phyloP scores from a whole-genome alignment of 805 yeast species.

The Metschnikowia koreensis region DNA sequence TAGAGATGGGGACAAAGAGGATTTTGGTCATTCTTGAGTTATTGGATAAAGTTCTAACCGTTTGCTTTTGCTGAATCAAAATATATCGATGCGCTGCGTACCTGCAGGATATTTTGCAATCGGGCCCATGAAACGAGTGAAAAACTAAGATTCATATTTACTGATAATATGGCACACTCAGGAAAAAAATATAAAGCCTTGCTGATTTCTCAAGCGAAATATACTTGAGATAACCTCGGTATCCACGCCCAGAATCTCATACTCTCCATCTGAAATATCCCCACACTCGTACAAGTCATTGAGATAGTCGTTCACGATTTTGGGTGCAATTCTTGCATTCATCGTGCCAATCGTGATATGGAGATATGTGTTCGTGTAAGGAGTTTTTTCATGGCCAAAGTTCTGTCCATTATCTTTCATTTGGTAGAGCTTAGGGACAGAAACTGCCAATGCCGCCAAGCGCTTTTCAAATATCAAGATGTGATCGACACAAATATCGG shows the following conservation, averaged over 20 bases:
- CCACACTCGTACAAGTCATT: neutral
- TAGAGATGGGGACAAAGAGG: constrained; percentile 78
- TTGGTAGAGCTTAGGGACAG: constrained; percentile 20
- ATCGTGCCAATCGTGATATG: constrained; percentile 75
- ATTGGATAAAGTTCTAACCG: neutral
- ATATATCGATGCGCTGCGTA: neutral
- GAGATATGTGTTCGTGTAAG: constrained; percentile 33
- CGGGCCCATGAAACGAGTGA: no score
- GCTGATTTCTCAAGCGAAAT: neutral
- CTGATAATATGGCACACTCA: neutral
- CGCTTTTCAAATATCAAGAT: constrained; percentile 48
- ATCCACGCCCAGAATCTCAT: neutral
- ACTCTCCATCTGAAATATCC: neutral
- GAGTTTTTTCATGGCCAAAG: constrained; percentile 21
- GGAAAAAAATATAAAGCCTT: neutral
- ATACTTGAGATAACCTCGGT: neutral
- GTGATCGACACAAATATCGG: constrained; percentile 40
- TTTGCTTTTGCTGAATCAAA: no score
- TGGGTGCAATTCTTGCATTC: constrained; percentile 5
- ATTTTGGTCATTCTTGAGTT: constrained; percentile 37
- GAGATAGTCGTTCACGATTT: constrained; percentile 11
- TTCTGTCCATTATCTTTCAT: constrained; percentile 4
- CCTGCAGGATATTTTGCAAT: constrained; percentile 2
- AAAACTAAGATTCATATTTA: no score
- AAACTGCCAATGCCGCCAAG: constrained; percentile 53